phyloP scores from a whole-genome alignment of 257 asterid genomes.

The Jacaranda mimosifolia region DNA sequence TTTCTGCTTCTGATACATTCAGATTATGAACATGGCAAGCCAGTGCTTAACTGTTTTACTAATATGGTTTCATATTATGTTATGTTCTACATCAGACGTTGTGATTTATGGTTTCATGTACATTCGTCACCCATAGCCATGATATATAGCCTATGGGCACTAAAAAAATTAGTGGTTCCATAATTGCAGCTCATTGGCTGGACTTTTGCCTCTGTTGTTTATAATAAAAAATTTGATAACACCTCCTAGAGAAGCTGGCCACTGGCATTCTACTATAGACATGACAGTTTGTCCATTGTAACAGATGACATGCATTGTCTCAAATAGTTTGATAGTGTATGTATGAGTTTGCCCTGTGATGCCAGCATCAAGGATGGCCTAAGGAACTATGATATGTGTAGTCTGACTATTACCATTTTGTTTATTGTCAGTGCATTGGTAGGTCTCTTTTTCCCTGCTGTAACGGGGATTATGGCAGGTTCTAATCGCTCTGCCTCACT shows the following conservation, averaged over 20 bases:
- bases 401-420: constrained; percentile 51
- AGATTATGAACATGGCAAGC: constrained; percentile 23
- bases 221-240: constrained; percentile 16
- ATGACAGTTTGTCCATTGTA: constrained; percentile 8
- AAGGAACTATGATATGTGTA: constrained; percentile 28
- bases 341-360: constrained; percentile 26
- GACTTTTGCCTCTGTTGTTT: constrained; percentile 7
- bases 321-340: constrained; percentile 26
- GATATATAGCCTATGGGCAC: background rate
- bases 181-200: constrained; percentile 7
- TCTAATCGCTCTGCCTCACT: constrained; percentile 99
- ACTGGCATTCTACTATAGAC: background rate
- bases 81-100: background rate
- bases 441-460: constrained; percentile 99
- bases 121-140: background rate
- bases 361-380: constrained; percentile 31
- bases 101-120: background rate
- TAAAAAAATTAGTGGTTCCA: background rate
- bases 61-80: background rate
- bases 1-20: constrained; percentile 3
- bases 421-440: constrained; percentile 89
- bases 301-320: constrained; percentile 28
- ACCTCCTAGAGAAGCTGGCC: constrained; percentile 17
- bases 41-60: background rate
- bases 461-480: constrained; percentile 99